Conservation (phyloP, 192 early-diverging fungal genomes). For the Umbelopsis sp. region DNA sequence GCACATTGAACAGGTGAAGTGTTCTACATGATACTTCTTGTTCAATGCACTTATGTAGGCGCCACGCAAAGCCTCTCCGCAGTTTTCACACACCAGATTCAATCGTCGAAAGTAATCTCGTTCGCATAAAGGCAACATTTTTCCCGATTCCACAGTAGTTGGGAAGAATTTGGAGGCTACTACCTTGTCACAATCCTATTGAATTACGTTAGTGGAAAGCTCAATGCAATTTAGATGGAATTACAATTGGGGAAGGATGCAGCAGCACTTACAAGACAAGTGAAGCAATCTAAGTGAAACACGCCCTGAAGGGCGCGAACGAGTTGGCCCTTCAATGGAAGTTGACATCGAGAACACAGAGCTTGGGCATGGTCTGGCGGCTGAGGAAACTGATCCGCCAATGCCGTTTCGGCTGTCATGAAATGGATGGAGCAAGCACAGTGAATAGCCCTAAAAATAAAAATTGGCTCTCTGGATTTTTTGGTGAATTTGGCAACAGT, state of each 20-base stretch:
- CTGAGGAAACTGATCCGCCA: slow-evolving; percentile 19
- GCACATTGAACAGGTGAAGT: slow-evolving; percentile 95
- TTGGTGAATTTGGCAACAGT: no score
- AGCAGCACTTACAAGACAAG: slow-evolving; percentile 76
- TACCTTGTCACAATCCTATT: slow-evolving; percentile 73
- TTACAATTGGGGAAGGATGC: no score
- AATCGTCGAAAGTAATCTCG: slow-evolving; percentile 86
- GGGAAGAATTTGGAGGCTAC: slow-evolving; percentile 90
- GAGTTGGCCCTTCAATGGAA: slow-evolving; percentile 82
- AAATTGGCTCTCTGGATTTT: no score
- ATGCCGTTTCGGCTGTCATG: slow-evolving; percentile 20
- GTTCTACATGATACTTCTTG: slow-evolving; percentile 96
- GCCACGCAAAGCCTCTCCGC: slow-evolving; percentile 84
- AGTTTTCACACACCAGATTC: slow-evolving; percentile 83
- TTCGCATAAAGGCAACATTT: slow-evolving; percentile 75
- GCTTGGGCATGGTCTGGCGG: slow-evolving; percentile 11
- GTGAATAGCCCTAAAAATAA: not conserved
- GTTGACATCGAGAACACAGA: slow-evolving; percentile 58
- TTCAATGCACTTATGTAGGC: slow-evolving; percentile 92
- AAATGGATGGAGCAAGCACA: slow-evolving; percentile 16
- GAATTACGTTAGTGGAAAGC: slow-evolving; percentile 18
- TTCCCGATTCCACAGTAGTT: slow-evolving; percentile 56
- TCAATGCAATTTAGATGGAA: slow-evolving; percentile 45
- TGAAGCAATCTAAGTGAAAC: slow-evolving; percentile 95
- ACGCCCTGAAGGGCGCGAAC: slow-evolving; percentile 82